These are phyloP conservation scores for Eustoma russellianum DNA, from an alignment of 257 asterid species.

Conservation along the genomic window DNA sequence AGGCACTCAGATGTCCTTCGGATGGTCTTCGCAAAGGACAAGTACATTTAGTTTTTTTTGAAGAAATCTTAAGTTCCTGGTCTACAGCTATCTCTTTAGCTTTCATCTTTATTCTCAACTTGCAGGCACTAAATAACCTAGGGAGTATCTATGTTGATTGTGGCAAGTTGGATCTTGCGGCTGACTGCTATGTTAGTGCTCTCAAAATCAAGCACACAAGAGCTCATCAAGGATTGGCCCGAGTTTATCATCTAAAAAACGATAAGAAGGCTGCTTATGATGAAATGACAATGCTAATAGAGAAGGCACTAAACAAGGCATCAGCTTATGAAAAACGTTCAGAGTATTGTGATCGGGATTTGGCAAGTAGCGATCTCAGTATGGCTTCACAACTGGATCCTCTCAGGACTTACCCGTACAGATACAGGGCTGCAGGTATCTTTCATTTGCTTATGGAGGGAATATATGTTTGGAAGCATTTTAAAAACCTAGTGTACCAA, in stretches of 20 bases:
- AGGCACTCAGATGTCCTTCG: slow-evolving; percentile 43
- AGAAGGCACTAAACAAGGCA: slow-evolving; percentile 43
- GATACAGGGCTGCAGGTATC: slow-evolving; percentile 49
- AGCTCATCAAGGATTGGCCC: slow-evolving; percentile 49
- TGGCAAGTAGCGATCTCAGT: slow-evolving; percentile 39
- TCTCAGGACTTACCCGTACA: slow-evolving; percentile 38
- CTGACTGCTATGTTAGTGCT: slow-evolving; percentile 36
- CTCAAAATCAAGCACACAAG: slow-evolving; percentile 43
- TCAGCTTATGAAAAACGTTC: slow-evolving; percentile 49
- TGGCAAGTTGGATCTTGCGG: slow-evolving; percentile 38
- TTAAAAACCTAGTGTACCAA: no score
- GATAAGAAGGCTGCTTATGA: slow-evolving; percentile 37
- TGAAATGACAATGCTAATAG: slow-evolving; percentile 44
- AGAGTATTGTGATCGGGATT: slow-evolving; percentile 37
- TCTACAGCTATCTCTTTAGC: background rate
- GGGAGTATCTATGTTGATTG: slow-evolving; percentile 47
- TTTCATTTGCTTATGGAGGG: background rate
- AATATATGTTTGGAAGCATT: no score
- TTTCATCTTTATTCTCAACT: background rate
- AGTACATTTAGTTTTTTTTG: slow-evolving; percentile 16
- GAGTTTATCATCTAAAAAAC: slow-evolving; percentile 38
- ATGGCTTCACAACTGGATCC: slow-evolving; percentile 41
- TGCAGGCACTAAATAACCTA: slow-evolving; percentile 41
- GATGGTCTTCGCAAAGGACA: slow-evolving; percentile 55
- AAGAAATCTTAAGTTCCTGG: background rate